Base-by-base conservation (phyloP, 495 filamentous ascomycete genomes). In the Penicillium tannophilum region DNA sequence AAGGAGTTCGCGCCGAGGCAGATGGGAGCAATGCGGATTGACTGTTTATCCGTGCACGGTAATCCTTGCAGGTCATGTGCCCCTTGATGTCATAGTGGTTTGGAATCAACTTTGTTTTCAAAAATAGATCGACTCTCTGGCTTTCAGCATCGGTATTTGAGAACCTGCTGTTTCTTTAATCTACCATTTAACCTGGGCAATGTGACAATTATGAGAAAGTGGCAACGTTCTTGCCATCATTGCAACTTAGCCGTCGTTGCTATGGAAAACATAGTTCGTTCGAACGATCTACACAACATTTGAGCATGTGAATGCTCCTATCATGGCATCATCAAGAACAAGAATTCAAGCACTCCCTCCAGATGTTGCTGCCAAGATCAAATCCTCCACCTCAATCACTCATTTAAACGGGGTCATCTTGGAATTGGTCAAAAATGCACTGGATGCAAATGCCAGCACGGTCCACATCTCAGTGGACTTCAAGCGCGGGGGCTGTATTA, bases 311-410 rank as follows among this genome's bases (percentile, higher is more conserved):
- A 24, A 17, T n/a, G 26, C 46, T 54, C 46, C 17, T 52, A 51
- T 17, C 53, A 74, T 70, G 68, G 49, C 66, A 60, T 24, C 55
- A 8, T 60, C 63, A 48, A 61, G 62, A 42, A 33, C 69, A 53
- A 72, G 63, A 16, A 96, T 98, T 55, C 77, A 80, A 58, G 85
- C 79, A 42, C 79, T 98, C 45, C 90, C 93, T 14, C 69, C 81
- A 24, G 83, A 93, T 52, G 92, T 91, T 52, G 79, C 86, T 53
- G 84, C 88, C n/a, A 93, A 93, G 66, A 88, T 98, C 71, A 90
- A 89, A 62, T 97, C 93, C 1, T 96, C 93, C 3, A 85, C 84
- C 7, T 79, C 81, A 23, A 89, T 98, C 61, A 89, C 86, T 3
- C 85, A 88, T 30, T 74, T 98, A 47, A 86, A 88, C 61, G 85